Percentiles rank a stretch among this genome's conserved stretches.
phyloP scores from a whole-genome alignment of 2,329 filamentous ascomycete genomes.

The Xylariaceae sp. region DNA sequence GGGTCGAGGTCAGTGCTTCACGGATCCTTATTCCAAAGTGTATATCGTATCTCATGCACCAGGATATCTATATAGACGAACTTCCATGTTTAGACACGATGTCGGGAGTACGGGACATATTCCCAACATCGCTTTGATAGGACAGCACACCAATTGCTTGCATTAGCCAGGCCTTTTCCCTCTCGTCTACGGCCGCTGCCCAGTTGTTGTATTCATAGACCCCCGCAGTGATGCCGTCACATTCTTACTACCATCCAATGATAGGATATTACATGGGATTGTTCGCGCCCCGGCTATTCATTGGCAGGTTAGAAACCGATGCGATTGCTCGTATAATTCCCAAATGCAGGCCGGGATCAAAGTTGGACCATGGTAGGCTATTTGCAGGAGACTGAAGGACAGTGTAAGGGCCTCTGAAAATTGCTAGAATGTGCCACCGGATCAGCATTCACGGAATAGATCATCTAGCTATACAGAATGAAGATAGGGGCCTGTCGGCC shows the following conservation, averaged over 20 bases:
- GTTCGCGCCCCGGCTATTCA: conserved; percentile 10
- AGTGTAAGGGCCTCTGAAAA: conserved; percentile 3
- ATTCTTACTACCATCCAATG: conserved; percentile 13
- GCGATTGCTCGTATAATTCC: conserved; percentile 1
- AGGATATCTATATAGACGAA: conserved; percentile 2
- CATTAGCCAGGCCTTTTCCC: neutral
- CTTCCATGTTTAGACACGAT: conserved; percentile 4
- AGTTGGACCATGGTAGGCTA: conserved; percentile 8
- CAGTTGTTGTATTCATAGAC: neutral
- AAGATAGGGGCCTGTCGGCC: neutral
- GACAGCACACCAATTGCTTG: neutral
- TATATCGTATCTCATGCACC: neutral
- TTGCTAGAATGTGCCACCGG: conserved; percentile 3
- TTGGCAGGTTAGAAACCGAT: conserved; percentile 12
- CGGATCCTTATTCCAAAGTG: no score
- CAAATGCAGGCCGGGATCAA: conserved; percentile 18
- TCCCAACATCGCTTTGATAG: neutral
- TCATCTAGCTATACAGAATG: neutral
- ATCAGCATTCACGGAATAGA: conserved; percentile 6
- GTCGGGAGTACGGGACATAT: neutral
- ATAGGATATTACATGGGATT: conserved; percentile 9
- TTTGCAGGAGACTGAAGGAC: conserved; percentile 1
- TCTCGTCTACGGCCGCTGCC: neutral
- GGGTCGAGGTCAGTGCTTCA: neutral
- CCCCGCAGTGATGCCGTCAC: conserved; percentile 15